phyloP scores from a whole-genome alignment of 148 eudicot genomes.

The Cornus suecica region DNA sequence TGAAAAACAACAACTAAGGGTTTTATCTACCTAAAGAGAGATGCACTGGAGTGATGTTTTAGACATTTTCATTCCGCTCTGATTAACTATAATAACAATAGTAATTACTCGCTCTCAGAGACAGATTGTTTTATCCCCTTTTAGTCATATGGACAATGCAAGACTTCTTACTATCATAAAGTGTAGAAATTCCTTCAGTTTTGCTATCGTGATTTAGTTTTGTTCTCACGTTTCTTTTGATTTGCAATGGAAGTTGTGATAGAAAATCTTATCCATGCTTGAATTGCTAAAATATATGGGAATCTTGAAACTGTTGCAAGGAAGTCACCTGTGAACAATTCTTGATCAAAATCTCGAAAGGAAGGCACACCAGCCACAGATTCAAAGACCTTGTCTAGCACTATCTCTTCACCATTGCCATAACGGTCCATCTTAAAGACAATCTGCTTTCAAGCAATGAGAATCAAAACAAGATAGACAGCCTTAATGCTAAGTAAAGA shows the following conservation, averaged over 20 bases:
- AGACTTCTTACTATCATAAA: neutral
- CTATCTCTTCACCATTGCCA: conserved; percentile 77
- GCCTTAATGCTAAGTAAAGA: neutral
- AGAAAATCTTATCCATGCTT: neutral
- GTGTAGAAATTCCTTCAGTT: neutral
- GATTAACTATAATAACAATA: too few species aligned
- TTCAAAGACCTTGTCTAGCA: conserved; percentile 54
- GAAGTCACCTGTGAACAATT: conserved; percentile 54
- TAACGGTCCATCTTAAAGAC: conserved; percentile 77
- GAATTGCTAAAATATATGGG: neutral
- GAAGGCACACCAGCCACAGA: conserved; percentile 47
- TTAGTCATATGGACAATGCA: neutral
- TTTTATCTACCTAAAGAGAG: neutral
- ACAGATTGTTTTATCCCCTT: neutral
- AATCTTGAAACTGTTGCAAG: neutral
- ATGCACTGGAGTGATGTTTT: neutral
- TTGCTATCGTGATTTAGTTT: neutral
- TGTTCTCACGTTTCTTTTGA: neutral
- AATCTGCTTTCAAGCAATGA: conserved; percentile 36
- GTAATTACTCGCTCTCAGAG: neutral
- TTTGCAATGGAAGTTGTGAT: neutral
- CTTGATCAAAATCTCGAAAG: conserved; percentile 44
- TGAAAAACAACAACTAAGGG: neutral
- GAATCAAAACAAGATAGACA: conserved; percentile 14
- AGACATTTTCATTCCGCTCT: too few species aligned